These are phyloP conservation scores for Suillus hirtellus DNA, from an alignment of 768 basidiomycete species.

Conservation along the genomic window DNA sequence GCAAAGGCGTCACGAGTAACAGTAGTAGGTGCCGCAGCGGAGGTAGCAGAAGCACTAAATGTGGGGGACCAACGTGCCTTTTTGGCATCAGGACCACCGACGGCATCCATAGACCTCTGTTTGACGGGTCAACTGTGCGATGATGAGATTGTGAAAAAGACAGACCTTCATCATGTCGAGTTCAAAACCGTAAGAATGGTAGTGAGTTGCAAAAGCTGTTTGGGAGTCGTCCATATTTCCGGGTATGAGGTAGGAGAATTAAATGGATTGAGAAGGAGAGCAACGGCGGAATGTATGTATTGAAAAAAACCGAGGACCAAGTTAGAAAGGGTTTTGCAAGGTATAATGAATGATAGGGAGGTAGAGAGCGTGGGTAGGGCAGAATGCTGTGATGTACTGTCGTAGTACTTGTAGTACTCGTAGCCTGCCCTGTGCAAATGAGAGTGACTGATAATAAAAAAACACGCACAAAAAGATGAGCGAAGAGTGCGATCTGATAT, in stretches of 20 bases:
- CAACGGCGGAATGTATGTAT: constrained; percentile 49
- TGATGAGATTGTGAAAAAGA: constrained; percentile 11
- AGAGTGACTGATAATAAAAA: constrained; percentile 7
- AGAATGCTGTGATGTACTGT: constrained; percentile 7
- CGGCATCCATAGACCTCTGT: constrained; percentile 85
- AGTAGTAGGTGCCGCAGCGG: constrained; percentile 35
- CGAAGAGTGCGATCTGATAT: constrained; percentile 9
- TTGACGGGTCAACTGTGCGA: constrained; percentile 8
- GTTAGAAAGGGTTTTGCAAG: constrained; percentile 50
- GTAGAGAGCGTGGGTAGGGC: constrained; percentile 45
- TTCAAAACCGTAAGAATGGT: constrained; percentile 73
- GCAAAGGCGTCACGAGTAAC: constrained; percentile 71
- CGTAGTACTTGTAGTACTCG: constrained; percentile 8
- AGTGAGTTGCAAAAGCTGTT: constrained; percentile 67
- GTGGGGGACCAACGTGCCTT: constrained; percentile 89
- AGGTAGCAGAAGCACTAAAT: constrained; percentile 40
- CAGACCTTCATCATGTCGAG: constrained; percentile 92
- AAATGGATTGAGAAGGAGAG: constrained; percentile 49
- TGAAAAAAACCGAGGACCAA: constrained; percentile 47
- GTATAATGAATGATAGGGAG: constrained; percentile 35
- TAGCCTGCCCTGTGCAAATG: constrained; percentile 10
- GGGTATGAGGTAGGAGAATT: constrained; percentile 24
- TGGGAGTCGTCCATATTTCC: constrained; percentile 72
- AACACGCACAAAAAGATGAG: constrained; percentile 10
- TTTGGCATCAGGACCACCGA: constrained; percentile 82